phyloP scores from a whole-genome alignment of 768 basidiomycete genomes.

The Imleria badia region DNA sequence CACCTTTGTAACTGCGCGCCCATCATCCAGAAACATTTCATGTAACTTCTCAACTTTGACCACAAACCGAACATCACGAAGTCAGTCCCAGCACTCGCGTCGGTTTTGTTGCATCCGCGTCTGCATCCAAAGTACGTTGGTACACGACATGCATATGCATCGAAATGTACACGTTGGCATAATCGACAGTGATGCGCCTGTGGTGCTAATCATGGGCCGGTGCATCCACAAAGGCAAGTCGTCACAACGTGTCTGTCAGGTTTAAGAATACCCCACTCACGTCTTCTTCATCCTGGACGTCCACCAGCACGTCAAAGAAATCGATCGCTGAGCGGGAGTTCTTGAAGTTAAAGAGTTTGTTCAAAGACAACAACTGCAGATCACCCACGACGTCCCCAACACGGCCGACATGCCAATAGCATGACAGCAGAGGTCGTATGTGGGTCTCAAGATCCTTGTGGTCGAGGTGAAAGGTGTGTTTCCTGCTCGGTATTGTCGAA shows the following conservation, averaged over 20 bases:
- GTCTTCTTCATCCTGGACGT: constrained; percentile 30
- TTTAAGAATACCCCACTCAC: constrained; percentile 29
- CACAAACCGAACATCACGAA: constrained; percentile 52
- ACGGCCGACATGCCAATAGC: constrained; percentile 26
- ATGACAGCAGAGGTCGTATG: constrained; percentile 38
- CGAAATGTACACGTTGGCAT: constrained; percentile 20
- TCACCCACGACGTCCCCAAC: constrained; percentile 7
- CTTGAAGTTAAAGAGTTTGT: constrained; percentile 31
- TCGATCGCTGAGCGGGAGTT: constrained; percentile 22
- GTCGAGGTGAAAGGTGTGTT: constrained; percentile 36
- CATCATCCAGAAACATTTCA: constrained; percentile 20
- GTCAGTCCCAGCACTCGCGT: constrained; percentile 44
- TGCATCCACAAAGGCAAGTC: too few species aligned
- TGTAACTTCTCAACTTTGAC: constrained; percentile 39
- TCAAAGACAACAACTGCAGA: constrained; percentile 19
- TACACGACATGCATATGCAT: constrained; percentile 31
- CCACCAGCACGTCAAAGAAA: constrained; percentile 29
- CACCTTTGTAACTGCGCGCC: constrained; percentile 25
- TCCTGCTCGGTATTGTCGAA: constrained; percentile 30
- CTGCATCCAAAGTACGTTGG: constrained; percentile 4
- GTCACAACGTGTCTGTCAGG: too few species aligned
- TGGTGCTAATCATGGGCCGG: constrained; percentile 27
- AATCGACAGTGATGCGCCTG: constrained; percentile 29
- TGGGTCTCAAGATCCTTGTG: constrained; percentile 34
- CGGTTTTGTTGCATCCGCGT: constrained; percentile 9